These are phyloP conservation scores for Penicillium sp. DNA, from an alignment of 2,329 filamentous ascomycete species.

Conservation along the genomic window DNA sequence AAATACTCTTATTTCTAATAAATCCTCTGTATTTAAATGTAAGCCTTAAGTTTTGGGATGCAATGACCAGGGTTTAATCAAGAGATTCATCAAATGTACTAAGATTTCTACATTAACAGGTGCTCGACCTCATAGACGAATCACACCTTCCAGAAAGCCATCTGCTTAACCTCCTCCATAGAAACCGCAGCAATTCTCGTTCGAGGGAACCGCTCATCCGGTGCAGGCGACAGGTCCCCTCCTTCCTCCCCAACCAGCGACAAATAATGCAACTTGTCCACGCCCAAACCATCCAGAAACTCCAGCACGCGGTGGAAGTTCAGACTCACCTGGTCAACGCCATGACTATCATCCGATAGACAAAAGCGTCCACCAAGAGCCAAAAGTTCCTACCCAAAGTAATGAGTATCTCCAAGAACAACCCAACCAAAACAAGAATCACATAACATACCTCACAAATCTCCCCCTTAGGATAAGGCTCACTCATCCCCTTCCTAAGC, in stretches of 20 bases:
- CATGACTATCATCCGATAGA: conserved; percentile 94
- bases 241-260: conserved; percentile 33
- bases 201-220: conserved; percentile 46
- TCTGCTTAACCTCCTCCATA: conserved; percentile 43
- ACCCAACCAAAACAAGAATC: background rate
- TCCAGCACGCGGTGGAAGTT: conserved; percentile 76
- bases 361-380: conserved; percentile 79
- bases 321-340: conserved; percentile 81
- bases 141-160: conserved; percentile 40
- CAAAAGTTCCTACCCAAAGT: conserved; percentile 67
- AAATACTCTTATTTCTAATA: no score
- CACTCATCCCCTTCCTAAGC: conserved; percentile 84
- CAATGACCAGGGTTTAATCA: no score
- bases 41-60: no score
- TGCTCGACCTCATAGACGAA: background rate
- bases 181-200: conserved; percentile 41
- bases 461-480: conserved; percentile 83
- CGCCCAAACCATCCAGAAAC: conserved; percentile 65
- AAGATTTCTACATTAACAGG: no score
- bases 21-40: no score
- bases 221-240: conserved; percentile 17
- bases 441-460: conserved; percentile 71
- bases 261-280: conserved; percentile 48
- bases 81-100: no score
- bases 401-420: background rate